A percentile compares a stretch with the other conserved stretches of the same genome.
phyloP scores from a whole-genome alignment of 805 yeast genomes.

The Maudiozyma serrabonitensis region DNA sequence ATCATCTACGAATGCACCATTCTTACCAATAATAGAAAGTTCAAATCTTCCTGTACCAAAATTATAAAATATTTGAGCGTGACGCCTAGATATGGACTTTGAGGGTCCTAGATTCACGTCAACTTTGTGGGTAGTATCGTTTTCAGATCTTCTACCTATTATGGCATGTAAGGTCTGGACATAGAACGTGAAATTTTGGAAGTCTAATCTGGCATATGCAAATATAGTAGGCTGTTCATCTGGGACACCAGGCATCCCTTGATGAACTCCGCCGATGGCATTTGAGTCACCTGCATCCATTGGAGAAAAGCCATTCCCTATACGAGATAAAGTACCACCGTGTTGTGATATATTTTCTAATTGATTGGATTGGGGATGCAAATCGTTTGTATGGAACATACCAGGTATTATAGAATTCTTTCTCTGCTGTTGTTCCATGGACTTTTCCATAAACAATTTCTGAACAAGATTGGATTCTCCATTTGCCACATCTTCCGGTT shows the following conservation, averaged over 20 bases:
- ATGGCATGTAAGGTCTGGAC: constrained; percentile 94
- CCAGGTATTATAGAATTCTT: constrained; percentile 24
- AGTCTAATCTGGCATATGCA: constrained; percentile 68
- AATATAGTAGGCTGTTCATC: constrained; percentile 34
- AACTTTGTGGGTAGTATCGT: constrained; percentile 57
- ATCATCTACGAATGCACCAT: constrained; percentile 95
- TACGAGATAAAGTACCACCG: neutral
- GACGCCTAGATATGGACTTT: constrained; percentile 87
- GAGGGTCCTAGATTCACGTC: constrained; percentile 90
- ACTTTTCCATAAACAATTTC: constrained; percentile 17
- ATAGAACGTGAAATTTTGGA: constrained; percentile 86
- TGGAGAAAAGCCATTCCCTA: neutral
- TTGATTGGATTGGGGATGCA: neutral
- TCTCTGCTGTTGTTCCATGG: constrained; percentile 8
- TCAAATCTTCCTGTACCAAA: constrained; percentile 95
- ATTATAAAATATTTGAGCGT: constrained; percentile 92
- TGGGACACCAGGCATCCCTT: constrained; percentile 2
- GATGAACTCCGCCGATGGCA: constrained; percentile 1
- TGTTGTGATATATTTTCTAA: neutral
- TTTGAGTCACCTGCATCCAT: neutral
- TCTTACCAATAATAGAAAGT: constrained; percentile 81
- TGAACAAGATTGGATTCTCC: constrained; percentile 14
- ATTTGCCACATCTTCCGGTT: constrained; percentile 2
- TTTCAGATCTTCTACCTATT: constrained; percentile 80
- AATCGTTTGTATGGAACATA: constrained; percentile 18